Percentiles rank a stretch among this genome's conserved stretches.
These are phyloP conservation scores for Bryoerythrophyllum caledonicum DNA, from an alignment of 225 moss, liverwort and hornwort species.

Conservation along the genomic window DNA sequence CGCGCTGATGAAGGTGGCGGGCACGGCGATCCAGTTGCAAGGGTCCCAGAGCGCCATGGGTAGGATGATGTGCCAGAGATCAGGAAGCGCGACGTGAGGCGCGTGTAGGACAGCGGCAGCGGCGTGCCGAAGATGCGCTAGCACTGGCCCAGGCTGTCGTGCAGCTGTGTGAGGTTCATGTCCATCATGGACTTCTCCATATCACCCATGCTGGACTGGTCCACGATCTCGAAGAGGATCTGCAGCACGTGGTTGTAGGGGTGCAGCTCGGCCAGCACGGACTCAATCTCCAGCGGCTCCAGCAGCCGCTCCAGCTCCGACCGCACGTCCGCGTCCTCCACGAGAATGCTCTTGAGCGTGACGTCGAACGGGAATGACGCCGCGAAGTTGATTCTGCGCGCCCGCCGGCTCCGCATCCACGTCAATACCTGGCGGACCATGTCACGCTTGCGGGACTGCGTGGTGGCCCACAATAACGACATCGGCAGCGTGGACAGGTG, in stretches of 20 bases:
- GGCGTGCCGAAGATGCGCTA: conserved; percentile 83
- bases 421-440: conserved; percentile 61
- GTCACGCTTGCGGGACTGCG: conserved; percentile 55
- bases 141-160: conserved; percentile 72
- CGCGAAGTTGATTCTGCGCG: conserved; percentile 36
- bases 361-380: conserved; percentile 52
- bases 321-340: conserved; percentile 25
- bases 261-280: conserved; percentile 42
- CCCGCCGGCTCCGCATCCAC: conserved; percentile 59
- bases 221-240: conserved; percentile 65
- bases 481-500: conserved; percentile 64
- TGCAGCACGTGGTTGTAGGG: conserved; percentile 68
- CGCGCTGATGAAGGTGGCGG: conserved; percentile 48
- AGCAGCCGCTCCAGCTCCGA: conserved; percentile 28
- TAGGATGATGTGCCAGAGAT: conserved; percentile 54
- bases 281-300: conserved; percentile 50
- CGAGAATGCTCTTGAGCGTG: conserved; percentile 47
- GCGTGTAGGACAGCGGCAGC: conserved; percentile 71
- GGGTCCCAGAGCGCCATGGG: conserved; percentile 54
- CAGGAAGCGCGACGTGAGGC: conserved; percentile 52
- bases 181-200: conserved; percentile 66
- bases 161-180: conserved; percentile 58
- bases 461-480: conserved; percentile 69
- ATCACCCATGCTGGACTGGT: conserved; percentile 54
- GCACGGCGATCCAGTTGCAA: conserved; percentile 48